These are phyloP conservation scores for Vitis labrusca DNA, from an alignment of 164 flowering plant species.

Conservation along the genomic window DNA sequence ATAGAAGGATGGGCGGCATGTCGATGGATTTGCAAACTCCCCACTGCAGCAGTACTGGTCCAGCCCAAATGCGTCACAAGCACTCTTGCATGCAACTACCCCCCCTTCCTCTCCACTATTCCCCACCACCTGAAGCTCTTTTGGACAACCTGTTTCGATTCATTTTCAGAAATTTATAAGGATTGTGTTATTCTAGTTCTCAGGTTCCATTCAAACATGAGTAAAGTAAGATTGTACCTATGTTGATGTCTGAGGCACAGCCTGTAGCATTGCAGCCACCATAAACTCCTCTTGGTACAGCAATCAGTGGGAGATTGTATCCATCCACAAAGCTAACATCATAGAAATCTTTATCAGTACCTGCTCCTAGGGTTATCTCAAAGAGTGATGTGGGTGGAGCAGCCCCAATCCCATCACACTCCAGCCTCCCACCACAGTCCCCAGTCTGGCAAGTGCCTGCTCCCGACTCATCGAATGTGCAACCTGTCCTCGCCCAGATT, in stretches of 20 bases:
- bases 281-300: slow-evolving; percentile 39
- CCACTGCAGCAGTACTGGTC: slow-evolving; percentile 89
- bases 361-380: slow-evolving; percentile 69
- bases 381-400: slow-evolving; percentile 75
- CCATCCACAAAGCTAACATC: slow-evolving; percentile 88
- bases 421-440: slow-evolving; percentile 71
- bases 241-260: slow-evolving; percentile 52
- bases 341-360: slow-evolving; percentile 54
- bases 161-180: neutral
- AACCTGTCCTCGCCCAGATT: slow-evolving; percentile 82
- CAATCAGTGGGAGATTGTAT: slow-evolving; percentile 71
- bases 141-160: slow-evolving; percentile 63
- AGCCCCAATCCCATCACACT: slow-evolving; percentile 69
- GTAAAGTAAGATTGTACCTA: slow-evolving; percentile 29
- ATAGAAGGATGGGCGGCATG: slow-evolving; percentile 70
- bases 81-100: slow-evolving; percentile 81
- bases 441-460: slow-evolving; percentile 65
- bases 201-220: too few relatives aligned
- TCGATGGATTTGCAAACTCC: slow-evolving; percentile 63
- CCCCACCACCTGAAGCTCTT: slow-evolving; percentile 72
- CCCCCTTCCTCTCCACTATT: slow-evolving; percentile 31
- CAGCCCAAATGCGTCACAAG: slow-evolving; percentile 75
- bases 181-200: neutral
- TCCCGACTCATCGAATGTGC: slow-evolving; percentile 58
- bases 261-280: slow-evolving; percentile 69